Evolutionary conservation across 495 filamentous ascomycete species (phyloP), one percentile per base, ranked within the genome.

Genomic region (Aspergillus baeticus): DNA sequence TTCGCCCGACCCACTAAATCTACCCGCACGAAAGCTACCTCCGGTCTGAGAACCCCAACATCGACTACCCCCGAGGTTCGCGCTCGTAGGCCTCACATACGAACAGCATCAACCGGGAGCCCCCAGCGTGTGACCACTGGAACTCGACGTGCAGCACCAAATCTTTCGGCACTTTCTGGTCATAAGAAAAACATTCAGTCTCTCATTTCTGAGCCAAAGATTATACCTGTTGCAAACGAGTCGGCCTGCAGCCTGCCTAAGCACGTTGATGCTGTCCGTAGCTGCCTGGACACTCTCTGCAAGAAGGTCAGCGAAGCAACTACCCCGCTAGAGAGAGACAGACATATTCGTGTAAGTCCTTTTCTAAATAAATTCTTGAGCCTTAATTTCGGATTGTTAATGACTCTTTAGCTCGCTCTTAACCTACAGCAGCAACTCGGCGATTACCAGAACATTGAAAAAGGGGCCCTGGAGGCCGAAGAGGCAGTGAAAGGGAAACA

Each of bases 331-430:
- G 29, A 59, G 38, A 51, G 64, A 23, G 61, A 64, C 10, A 38
- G 38, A 18, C 57, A 57, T 23, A 50, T 64, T 34, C 56, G 55
- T 10, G 64, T 67, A 61, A 58, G 62, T 31, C 4, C 3, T 37
- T 34, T 15, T 13, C 8, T 22, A 8, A 3, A 7, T 41, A 18
- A 7, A n/a, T 38, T 18, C 35, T 8, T 26, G 34, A 37, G 14
- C 43, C 53, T n/a, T n/a, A n/a, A n/a, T n/a, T n/a, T n/a, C n/a
- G n/a, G n/a, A n/a, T n/a, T n/a, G n/a, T n/a, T 57, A 36, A 59
- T 23, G 17, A 26, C n/a, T 34, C 18, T 17, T 14, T 51, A 61
- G 60, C 18, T 66, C 21, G 62, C 59, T 1, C 51, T 67, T 5
- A 47, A 15, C 0, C 35, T 63, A 31, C 64, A 64, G 45, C 54